phyloP scores from a whole-genome alignment of 768 basidiomycete genomes.

The Podaxis pistillaris region DNA sequence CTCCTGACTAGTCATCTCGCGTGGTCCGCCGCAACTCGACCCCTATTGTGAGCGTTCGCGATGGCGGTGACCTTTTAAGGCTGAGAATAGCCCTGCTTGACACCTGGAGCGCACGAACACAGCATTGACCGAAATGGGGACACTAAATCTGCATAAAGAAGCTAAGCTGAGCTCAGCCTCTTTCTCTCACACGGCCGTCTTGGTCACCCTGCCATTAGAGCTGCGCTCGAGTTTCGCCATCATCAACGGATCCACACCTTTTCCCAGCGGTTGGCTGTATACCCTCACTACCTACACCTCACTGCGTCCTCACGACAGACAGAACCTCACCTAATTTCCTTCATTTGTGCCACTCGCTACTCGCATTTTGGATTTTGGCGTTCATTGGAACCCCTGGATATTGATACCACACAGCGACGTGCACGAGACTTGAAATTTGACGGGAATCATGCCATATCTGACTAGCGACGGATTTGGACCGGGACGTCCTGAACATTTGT shows the following conservation, averaged over 20 bases:
- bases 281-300: not conserved
- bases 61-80: not conserved
- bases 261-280: not conserved
- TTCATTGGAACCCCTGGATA: not conserved
- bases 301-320: not conserved
- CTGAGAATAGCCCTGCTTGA: not conserved
- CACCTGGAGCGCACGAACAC: not conserved
- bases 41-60: not conserved
- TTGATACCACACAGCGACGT: not conserved
- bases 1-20: not conserved
- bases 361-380: not conserved
- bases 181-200: conserved; percentile 7
- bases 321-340: not conserved
- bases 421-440: not conserved
- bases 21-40: not conserved
- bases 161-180: not conserved
- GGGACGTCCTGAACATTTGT: conserved; percentile 23
- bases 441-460: conserved; percentile 18
- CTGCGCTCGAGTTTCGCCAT: not conserved
- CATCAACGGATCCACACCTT: not conserved
- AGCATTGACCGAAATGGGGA: not conserved
- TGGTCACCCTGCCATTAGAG: not conserved
- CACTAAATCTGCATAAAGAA: not conserved
- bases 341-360: not conserved
- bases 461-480: conserved; percentile 13